Percentiles rank a stretch among this genome's conserved stretches.
Evolutionary conservation across 2,329 filamentous ascomycete species (phyloP).

Genomic region (Mollisiaceae sp.): DNA sequence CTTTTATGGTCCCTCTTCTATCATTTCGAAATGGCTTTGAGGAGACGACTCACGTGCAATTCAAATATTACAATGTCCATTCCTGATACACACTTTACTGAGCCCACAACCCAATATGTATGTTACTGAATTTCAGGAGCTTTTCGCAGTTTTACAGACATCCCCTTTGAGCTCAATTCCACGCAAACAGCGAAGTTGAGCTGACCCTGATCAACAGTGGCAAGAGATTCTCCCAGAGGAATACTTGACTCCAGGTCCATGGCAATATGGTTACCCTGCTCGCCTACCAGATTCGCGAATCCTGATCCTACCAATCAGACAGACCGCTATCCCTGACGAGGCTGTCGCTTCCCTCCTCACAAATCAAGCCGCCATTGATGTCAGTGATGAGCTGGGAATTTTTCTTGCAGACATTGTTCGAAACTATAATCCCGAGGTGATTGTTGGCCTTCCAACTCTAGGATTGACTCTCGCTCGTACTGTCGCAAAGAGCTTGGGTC

Average conservation of each 20-base stretch:
- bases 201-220: not conserved
- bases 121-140: not conserved
- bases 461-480: slow-evolving; percentile 34
- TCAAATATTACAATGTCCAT: not conserved
- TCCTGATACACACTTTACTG: not conserved
- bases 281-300: slow-evolving; percentile 31
- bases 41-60: not conserved
- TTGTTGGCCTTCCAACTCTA: slow-evolving; percentile 39
- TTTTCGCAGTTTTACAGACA: no score
- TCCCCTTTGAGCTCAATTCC: no score
- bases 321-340: slow-evolving; percentile 22
- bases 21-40: not conserved
- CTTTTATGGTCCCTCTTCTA: not conserved
- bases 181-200: not conserved
- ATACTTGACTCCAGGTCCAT: slow-evolving; percentile 20
- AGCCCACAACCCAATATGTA: slow-evolving; percentile 5
- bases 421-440: slow-evolving; percentile 29
- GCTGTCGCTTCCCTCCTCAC: slow-evolving; percentile 39
- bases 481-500: slow-evolving; percentile 34
- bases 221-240: slow-evolving; percentile 1
- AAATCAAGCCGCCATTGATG: slow-evolving; percentile 35
- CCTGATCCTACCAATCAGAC: slow-evolving; percentile 37
- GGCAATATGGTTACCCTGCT: slow-evolving; percentile 33
- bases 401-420: slow-evolving; percentile 28
- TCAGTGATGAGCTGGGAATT: slow-evolving; percentile 27